A percentile compares a stretch with the other conserved stretches of the same genome.
Conservation (phyloP, 495 filamentous ascomycete genomes). For the Neurospora sublineolata region DNA sequence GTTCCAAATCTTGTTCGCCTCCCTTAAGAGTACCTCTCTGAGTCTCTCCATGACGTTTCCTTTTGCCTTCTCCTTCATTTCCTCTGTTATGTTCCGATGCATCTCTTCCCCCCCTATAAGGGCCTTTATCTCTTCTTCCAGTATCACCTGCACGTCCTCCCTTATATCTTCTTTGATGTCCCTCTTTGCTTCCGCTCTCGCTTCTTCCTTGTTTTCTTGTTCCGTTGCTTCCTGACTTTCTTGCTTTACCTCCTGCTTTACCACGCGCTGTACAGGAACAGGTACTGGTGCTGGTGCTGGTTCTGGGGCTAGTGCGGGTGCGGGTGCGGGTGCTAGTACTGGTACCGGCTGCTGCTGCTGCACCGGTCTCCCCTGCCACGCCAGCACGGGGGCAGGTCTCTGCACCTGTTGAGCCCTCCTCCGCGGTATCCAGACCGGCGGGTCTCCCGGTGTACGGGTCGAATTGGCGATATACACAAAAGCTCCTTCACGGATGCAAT, state of each 20-base stretch:
- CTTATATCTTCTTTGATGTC: background rate
- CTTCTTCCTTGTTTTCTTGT: background rate
- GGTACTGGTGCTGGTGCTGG: background rate
- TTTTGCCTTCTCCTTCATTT: background rate
- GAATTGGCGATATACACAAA: background rate
- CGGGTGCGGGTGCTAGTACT: no score
- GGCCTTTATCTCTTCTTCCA: background rate
- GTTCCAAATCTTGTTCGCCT: rapidly evolving
- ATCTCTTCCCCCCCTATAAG: background rate
- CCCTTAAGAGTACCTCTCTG: rapidly evolving
- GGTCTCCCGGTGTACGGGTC: background rate
- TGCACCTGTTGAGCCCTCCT: background rate
- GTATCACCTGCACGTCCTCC: background rate
- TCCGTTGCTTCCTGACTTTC: background rate
- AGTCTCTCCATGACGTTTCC: rapidly evolving
- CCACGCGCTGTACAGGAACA: no score
- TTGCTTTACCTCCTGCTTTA: background rate
- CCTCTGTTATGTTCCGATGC: background rate
- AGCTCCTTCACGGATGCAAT: background rate
- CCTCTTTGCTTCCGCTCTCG: rapidly evolving
- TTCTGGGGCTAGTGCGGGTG: no score
- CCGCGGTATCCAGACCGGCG: no score
- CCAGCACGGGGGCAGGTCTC: background rate
- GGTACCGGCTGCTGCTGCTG: no score
- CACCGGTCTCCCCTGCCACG: no score